phyloP scores from a whole-genome alignment of 116 monocot genomes.

The Iris pallida region DNA sequence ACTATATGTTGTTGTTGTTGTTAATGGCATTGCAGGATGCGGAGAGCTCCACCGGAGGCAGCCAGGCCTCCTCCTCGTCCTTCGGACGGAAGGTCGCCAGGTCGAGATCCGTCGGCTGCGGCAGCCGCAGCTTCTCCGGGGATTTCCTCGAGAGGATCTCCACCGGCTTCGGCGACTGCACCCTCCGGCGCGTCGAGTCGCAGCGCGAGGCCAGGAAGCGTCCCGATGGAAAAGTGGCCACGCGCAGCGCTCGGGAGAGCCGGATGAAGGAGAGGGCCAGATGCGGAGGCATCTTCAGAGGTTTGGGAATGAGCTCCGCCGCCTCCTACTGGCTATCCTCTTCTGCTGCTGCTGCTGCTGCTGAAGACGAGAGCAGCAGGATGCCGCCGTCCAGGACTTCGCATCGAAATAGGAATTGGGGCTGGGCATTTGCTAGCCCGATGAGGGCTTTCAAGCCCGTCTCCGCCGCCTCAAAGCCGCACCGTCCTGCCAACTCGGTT shows the following conservation, averaged over 20 bases:
- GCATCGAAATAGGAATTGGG: conserved; percentile 45
- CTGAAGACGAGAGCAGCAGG: neutral
- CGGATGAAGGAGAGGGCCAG: conserved; percentile 42
- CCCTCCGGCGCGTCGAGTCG: conserved; percentile 78
- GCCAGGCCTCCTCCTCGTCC: conserved; percentile 40
- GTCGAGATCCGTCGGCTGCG: conserved; percentile 91
- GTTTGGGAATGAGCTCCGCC: conserved; percentile 43
- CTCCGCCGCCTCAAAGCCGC: conserved; percentile 1
- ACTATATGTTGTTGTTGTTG: no score
- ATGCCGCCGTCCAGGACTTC: neutral
- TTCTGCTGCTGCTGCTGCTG: neutral
- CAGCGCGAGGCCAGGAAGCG: conserved; percentile 63
- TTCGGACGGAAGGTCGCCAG: conserved; percentile 72
- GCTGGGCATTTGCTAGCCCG: conserved; percentile 75
- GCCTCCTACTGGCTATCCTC: conserved; percentile 51
- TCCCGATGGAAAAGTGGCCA: neutral
- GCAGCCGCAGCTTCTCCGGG: conserved; percentile 81
- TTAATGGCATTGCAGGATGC: no score
- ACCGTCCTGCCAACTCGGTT: neutral
- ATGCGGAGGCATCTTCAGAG: conserved; percentile 70
- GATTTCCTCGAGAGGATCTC: conserved; percentile 90
- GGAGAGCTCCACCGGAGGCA: conserved; percentile 26
- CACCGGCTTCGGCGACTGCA: conserved; percentile 83
- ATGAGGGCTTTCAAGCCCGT: conserved; percentile 53
- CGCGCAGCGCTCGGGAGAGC: conserved; percentile 1